Evolutionary conservation across 2,329 filamentous ascomycete genomes (phyloP), one percentile per base, ranked within the genome.

Genomic region (Chaetomiaceae sp.): DNA sequence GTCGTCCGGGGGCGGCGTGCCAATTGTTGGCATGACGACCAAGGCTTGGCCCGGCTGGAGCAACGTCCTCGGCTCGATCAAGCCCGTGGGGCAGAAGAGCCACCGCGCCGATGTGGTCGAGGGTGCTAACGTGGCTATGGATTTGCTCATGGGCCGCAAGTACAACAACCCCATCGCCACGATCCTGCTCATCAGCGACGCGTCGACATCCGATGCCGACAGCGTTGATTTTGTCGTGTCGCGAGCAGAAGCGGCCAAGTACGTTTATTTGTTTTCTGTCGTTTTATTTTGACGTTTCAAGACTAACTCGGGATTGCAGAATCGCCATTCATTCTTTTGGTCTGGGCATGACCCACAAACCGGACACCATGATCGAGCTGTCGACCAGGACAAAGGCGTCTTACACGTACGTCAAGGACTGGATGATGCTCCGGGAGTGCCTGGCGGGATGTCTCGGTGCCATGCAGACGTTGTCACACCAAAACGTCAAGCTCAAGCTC

Each of bases 401-500:
- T 1, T 99, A 97, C 65, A 95, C 90, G 1, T 99, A 97, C 63
- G 91, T 99, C 60, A 99, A 97, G 71, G 93, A 99, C 68, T 99
- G 93, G 93, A 97, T 97, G 92, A 99, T 97, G 92, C 79, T 99
- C 31, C 86, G 93, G 23, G 93, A 99, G 68, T 97, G 93, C 66
- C 78, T 96, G 39, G 93, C 91, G 20, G 93, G 93, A 38, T 97
- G 92, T 63, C 74, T 99, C 23, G 93, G 93, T 41, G 85, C 89
- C 13, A 79, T 97, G 65, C 93, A 99, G 68, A 90, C 89, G 2
- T 85, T 89, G 23, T 97, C 93, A n/a, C 93, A 99, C 66, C 93
- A 97, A 67, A 97, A 97, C 64, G 93, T 95, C 51, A 96, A 95
- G 73, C 78, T 99, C 48, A 96, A 95, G 74, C 81, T 99, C 50